Base-by-base conservation (phyloP, 2,329 filamentous ascomycete species). In the Colletotrichum horii region DNA sequence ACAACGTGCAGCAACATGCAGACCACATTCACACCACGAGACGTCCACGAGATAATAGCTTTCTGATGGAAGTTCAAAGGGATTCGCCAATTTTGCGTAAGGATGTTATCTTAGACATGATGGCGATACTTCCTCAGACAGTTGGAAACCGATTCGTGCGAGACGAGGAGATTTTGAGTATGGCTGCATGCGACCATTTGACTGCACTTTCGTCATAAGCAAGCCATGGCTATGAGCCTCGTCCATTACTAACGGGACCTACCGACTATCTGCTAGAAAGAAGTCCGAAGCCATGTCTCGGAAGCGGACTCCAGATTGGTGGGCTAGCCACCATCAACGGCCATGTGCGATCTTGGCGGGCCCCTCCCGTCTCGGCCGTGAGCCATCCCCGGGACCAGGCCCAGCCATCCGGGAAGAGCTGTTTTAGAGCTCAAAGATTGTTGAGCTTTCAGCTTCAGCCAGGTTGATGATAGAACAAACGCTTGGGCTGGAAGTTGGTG, bases 181-280 rank as follows among this genome's bases (percentile, higher is more conserved):
- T 58, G 56, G 73, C 73, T 58, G 69, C 73, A 75, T 67, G 73
- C 73, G 26, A 67, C 26, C 38, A 30, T 22, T 6, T 24, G 12
- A 12, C 32, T 26, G 8, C 62, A 30, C 62, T 64, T 73, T n/a
- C 38, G 73, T 71, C 73, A 68, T 73, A 19, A n/a, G 15, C 56
- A 43, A 69, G 28, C 72, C 64, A 68, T 22, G n/a, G 32, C 32
- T 11, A 22, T 22, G 32, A 22, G 52, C 43, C 34, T 66, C 26
- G 30, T 32, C 19, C 26, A 26, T 22, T 26, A 38, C 55, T 34
- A 48, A 64, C 62, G 62, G 73, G n/a, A 56, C 24, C 56, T 67
- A 62, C 69, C 56, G 38, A 26, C 7, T 16, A 32, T 22, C 4
- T 22, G n/a, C 24, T 22, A 26, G 58, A 71, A 72, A 48, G n/a